Conservation (phyloP, 805 yeast species). For the Scheffersomyces lignosus region DNA sequence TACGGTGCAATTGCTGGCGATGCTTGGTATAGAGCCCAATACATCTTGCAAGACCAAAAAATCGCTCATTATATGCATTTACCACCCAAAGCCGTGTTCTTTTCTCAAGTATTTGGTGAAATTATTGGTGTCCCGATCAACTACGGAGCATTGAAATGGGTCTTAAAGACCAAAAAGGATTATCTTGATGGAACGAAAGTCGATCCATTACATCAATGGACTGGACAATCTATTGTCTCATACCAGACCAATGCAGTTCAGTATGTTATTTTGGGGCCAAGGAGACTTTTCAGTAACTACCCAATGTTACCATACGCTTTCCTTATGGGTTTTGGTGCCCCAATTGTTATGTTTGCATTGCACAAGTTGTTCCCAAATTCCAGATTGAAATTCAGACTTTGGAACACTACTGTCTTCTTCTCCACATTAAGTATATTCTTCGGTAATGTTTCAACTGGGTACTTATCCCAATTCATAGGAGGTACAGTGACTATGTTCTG, state of each 20-base stretch:
- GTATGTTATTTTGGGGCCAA: conserved; percentile 52
- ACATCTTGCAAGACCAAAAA: conserved; percentile 36
- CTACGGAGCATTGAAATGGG: conserved; percentile 50
- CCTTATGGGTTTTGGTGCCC: conserved; percentile 38
- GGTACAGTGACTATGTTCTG: conserved; percentile 51
- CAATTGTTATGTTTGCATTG: conserved; percentile 30
- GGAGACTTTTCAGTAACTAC: conserved; percentile 42
- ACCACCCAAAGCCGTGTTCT: conserved; percentile 51
- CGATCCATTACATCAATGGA: conserved; percentile 54
- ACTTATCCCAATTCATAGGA: conserved; percentile 46
- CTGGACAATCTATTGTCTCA: conserved; percentile 44
- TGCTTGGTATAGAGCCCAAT: conserved; percentile 48
- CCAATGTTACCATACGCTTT: conserved; percentile 47
- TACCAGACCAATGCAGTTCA: conserved; percentile 51
- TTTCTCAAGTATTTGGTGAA: conserved; percentile 54
- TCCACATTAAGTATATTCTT: conserved; percentile 49
- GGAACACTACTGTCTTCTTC: conserved; percentile 51
- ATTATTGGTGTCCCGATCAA: conserved; percentile 54
- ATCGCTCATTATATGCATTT: conserved; percentile 55
- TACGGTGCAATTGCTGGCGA: conserved; percentile 56
- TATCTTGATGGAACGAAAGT: conserved; percentile 32
- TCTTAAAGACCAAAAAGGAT: conserved; percentile 37
- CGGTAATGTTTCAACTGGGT: conserved; percentile 52
- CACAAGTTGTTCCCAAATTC: conserved; percentile 27
- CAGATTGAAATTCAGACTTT: conserved; percentile 26